Evolutionary conservation across 129 eudicot genomes (phyloP).

Genomic region (Artemisia argyi): DNA sequence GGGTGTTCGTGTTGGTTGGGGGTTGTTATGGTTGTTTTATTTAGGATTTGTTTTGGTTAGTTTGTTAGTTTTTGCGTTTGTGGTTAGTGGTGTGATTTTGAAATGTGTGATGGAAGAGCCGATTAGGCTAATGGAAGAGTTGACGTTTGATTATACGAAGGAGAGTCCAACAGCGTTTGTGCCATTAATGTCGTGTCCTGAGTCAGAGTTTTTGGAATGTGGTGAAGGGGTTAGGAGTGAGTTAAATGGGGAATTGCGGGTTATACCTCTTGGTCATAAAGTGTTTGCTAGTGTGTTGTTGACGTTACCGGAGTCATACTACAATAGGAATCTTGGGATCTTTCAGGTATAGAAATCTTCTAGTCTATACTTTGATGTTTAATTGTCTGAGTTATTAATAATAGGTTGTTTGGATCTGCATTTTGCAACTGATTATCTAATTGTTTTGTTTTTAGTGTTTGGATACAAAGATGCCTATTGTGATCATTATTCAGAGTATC

Average conservation of each 20-base stretch:
- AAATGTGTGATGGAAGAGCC: constrained; percentile 69
- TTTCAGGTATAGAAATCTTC: constrained; percentile 58
- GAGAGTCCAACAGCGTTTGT: constrained; percentile 78
- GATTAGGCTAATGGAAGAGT: constrained; percentile 35
- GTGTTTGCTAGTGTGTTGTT: constrained; percentile 57
- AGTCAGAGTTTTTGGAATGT: constrained; percentile 27
- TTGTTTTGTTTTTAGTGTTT: too few species aligned
- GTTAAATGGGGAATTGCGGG: constrained; percentile 34
- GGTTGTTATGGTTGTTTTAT: constrained; percentile 67
- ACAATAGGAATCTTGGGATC: constrained; percentile 81
- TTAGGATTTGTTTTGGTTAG: constrained; percentile 57
- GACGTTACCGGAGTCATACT: constrained; percentile 73
- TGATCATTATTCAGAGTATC: too few species aligned
- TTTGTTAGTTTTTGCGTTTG: constrained; percentile 56
- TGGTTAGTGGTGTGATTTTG: constrained; percentile 60
- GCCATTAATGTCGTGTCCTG: constrained; percentile 47
- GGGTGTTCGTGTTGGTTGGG: constrained; percentile 63
- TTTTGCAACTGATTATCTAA: too few species aligned
- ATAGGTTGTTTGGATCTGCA: too few species aligned
- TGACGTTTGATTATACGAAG: constrained; percentile 73
- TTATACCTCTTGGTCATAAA: constrained; percentile 56
- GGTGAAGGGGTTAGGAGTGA: constrained; percentile 24
- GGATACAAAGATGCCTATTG: too few species aligned
- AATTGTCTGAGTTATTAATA: too few species aligned
- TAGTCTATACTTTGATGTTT: too few species aligned